Evolutionary conservation across 2,329 filamentous ascomycete genomes (phyloP).

Genomic region (Xylaria sp.): DNA sequence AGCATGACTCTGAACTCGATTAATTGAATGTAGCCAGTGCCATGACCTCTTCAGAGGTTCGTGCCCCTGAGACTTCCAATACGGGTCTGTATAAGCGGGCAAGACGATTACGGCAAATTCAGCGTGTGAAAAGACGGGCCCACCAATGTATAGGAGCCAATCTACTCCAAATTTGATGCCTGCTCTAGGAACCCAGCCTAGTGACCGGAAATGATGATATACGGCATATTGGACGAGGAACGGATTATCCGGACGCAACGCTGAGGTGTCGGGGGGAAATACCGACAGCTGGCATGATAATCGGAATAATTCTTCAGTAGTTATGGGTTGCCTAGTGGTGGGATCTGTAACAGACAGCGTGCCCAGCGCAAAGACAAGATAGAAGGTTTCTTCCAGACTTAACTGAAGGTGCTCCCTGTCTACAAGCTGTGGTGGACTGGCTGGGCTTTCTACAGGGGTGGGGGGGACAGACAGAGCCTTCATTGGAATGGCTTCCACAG

Average conservation of each 20-base stretch:
- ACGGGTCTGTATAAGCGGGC: slow-evolving; percentile 76
- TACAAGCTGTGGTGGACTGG: slow-evolving; percentile 40
- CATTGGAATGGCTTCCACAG: slow-evolving; percentile 11
- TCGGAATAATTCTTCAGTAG: slow-evolving; percentile 63
- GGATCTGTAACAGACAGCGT: slow-evolving; percentile 67
- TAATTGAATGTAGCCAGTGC: slow-evolving; percentile 88
- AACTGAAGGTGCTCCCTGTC: slow-evolving; percentile 88
- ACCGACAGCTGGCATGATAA: slow-evolving; percentile 73
- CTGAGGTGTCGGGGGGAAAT: slow-evolving; percentile 61
- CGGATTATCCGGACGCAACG: slow-evolving; percentile 74
- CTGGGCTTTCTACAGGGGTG: not conserved
- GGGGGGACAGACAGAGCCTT: slow-evolving; percentile 6
- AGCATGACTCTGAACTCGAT: slow-evolving; percentile 87
- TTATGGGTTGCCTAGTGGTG: slow-evolving; percentile 50
- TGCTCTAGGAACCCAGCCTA: slow-evolving; percentile 91
- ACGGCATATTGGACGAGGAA: slow-evolving; percentile 88
- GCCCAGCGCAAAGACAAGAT: slow-evolving; percentile 81
- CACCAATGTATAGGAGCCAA: slow-evolving; percentile 91
- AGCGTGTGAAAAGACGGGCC: slow-evolving; percentile 92
- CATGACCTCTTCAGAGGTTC: slow-evolving; percentile 61
- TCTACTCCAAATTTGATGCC: slow-evolving; percentile 96
- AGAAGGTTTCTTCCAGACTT: slow-evolving; percentile 89
- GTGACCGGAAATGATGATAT: slow-evolving; percentile 94
- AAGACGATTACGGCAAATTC: slow-evolving; percentile 88
- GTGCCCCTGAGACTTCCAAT: slow-evolving; percentile 69